phyloP scores from a whole-genome alignment of 2,329 filamentous ascomycete genomes.

The Colletotrichum destructivum region DNA sequence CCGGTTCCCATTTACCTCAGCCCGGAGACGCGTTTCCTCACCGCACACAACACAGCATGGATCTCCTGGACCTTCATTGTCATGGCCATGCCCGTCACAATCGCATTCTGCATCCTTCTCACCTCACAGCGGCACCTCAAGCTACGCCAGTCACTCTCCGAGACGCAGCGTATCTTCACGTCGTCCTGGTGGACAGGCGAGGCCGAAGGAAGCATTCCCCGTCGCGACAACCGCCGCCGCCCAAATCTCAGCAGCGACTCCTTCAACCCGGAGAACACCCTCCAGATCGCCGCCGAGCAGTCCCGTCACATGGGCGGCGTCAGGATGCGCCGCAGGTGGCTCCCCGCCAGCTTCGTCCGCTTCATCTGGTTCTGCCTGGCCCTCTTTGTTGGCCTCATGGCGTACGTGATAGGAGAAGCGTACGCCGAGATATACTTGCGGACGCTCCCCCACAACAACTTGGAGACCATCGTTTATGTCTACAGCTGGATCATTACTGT shows the following conservation, averaged over 20 bases:
- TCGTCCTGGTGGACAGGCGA: conserved; percentile 77
- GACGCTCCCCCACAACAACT: conserved; percentile 75
- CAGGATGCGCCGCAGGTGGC: conserved; percentile 67
- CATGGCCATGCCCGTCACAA: conserved; percentile 78
- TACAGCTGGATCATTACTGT: conserved; percentile 80
- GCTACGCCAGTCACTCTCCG: conserved; percentile 72
- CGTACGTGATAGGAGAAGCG: conserved; percentile 77
- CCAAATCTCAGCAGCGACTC: conserved; percentile 54
- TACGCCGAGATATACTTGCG: conserved; percentile 79
- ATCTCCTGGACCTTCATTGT: conserved; percentile 79
- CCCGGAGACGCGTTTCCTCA: conserved; percentile 67
- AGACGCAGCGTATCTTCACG: conserved; percentile 78
- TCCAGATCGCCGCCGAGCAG: conserved; percentile 41
- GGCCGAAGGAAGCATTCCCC: conserved; percentile 59
- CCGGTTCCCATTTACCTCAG: conserved; percentile 74
- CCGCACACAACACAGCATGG: conserved; percentile 76
- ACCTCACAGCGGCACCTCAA: conserved; percentile 75
- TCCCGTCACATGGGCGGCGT: conserved; percentile 48
- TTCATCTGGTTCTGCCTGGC: conserved; percentile 80
- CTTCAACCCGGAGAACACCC: conserved; percentile 55
- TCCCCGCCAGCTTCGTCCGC: conserved; percentile 77
- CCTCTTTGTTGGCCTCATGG: conserved; percentile 73
- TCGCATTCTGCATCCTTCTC: conserved; percentile 75
- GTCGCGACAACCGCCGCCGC: conserved; percentile 59
- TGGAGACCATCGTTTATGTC: conserved; percentile 78